phyloP scores from a whole-genome alignment of 495 filamentous ascomycete species.

The Polyplosphaeria fusca region DNA sequence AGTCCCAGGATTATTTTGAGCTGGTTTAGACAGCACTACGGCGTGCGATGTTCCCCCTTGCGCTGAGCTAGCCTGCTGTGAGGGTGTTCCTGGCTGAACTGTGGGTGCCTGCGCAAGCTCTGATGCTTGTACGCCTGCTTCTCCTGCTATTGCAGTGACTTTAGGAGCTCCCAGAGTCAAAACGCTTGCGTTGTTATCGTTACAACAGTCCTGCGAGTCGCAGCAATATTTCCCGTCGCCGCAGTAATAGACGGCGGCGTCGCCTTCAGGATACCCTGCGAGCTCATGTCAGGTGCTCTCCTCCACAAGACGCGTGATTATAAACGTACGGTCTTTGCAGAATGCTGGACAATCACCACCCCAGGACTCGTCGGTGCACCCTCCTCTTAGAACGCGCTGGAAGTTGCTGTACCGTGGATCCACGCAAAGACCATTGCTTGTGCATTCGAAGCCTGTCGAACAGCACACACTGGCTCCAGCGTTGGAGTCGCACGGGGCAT shows the following conservation, averaged over 20 bases:
- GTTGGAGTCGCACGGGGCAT: slow-evolving; percentile 1
- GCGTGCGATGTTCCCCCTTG: too few relatives aligned
- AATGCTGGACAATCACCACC: neutral
- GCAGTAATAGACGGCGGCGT: slow-evolving; percentile 6
- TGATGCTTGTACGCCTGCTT: too few relatives aligned
- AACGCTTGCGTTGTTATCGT: neutral
- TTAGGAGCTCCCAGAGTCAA: neutral
- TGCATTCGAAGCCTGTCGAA: slow-evolving; percentile 5
- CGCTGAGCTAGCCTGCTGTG: neutral
- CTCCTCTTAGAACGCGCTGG: slow-evolving; percentile 11
- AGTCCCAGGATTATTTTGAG: too few relatives aligned
- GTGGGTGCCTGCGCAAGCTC: too few relatives aligned
- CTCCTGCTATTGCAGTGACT: neutral
- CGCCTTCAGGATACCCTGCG: slow-evolving; percentile 6
- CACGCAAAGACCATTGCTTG: slow-evolving; percentile 22
- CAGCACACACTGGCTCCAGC: slow-evolving; percentile 10
- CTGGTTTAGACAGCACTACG: too few relatives aligned
- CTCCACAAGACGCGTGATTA: neutral
- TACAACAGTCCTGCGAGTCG: neutral
- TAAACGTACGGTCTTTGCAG: slow-evolving; percentile 6
- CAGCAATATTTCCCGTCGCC: slow-evolving; percentile 11
- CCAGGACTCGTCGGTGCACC: slow-evolving; percentile 20
- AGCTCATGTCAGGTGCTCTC: neutral
- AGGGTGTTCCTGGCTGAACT: too few relatives aligned
- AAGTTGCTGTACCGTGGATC: slow-evolving; percentile 16